Conservation (phyloP, 2,329 filamentous ascomycete genomes). For the Trichoderma simmonsii region DNA sequence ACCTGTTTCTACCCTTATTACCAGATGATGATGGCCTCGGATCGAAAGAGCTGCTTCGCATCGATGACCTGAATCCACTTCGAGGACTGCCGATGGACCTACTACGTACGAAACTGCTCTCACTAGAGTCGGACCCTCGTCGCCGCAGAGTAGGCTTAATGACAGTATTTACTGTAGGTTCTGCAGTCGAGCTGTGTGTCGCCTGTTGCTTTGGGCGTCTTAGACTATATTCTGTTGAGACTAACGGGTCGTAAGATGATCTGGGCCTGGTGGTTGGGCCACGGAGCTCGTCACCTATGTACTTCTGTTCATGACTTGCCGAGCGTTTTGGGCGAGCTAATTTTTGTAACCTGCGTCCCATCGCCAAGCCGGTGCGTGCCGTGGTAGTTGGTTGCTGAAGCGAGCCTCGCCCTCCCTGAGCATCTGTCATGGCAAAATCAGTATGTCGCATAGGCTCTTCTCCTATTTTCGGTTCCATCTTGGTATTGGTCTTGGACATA, state of each 20-base stretch:
- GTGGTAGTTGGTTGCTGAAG: not conserved
- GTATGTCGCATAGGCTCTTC: not conserved
- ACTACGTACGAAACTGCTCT: slow-evolving; percentile 77
- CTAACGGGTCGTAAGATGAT: slow-evolving; percentile 30
- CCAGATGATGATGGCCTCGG: slow-evolving; percentile 29
- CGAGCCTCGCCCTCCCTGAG: not conserved
- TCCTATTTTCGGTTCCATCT: not conserved
- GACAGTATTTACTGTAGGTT: slow-evolving; percentile 10
- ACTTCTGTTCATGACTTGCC: not conserved
- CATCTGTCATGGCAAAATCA: not conserved
- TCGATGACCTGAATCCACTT: slow-evolving; percentile 67
- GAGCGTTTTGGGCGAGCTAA: not conserved
- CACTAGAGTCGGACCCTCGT: slow-evolving; percentile 62
- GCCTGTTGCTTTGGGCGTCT: slow-evolving; percentile 27
- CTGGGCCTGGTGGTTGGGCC: slow-evolving; percentile 25
- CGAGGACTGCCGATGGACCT: slow-evolving; percentile 46
- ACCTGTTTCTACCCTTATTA: slow-evolving; percentile 49
- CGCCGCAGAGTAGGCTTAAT: slow-evolving; percentile 44
- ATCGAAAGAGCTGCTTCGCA: slow-evolving; percentile 51
- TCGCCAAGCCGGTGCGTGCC: not conserved
- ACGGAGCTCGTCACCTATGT: slow-evolving; percentile 13
- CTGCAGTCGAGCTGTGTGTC: slow-evolving; percentile 24
- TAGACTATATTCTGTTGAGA: slow-evolving; percentile 20
- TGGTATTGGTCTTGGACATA: not conserved
- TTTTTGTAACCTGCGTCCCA: not conserved